A percentile compares a stretch with the other conserved stretches of the same genome.
These are phyloP conservation scores for Reticulascus tulasneorum DNA, from an alignment of 2,329 filamentous ascomycete genomes.

Conservation along the genomic window DNA sequence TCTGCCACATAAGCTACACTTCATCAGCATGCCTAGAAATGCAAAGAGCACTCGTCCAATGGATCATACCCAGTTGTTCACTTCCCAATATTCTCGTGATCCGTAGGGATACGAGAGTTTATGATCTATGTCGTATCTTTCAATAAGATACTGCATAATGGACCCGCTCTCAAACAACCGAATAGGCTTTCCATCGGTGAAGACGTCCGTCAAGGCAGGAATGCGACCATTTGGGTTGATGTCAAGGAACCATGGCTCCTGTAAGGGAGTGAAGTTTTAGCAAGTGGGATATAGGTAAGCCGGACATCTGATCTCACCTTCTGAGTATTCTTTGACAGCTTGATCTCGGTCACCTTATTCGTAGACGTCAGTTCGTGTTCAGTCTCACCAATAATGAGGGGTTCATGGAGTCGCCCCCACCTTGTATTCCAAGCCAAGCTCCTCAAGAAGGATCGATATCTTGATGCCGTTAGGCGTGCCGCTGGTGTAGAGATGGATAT, in stretches of 20 bases:
- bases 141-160: conserved; percentile 80
- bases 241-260: conserved; percentile 76
- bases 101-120: conserved; percentile 76
- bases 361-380: background rate
- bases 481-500: conserved; percentile 78
- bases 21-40: conserved; percentile 5
- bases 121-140: conserved; percentile 75
- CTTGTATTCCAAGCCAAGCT: conserved; percentile 79
- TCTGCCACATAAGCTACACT: conserved; percentile 64
- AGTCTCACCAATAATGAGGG: background rate
- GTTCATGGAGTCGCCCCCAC: conserved; percentile 25
- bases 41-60: background rate
- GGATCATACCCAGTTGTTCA: conserved; percentile 65
- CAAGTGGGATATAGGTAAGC: background rate
- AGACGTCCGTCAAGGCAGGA: conserved; percentile 78
- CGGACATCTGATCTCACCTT: conserved; percentile 7
- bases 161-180: conserved; percentile 78
- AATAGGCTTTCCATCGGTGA: conserved; percentile 68
- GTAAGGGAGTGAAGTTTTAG: background rate
- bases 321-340: conserved; percentile 60
- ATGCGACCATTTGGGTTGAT: conserved; percentile 95
- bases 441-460: conserved; percentile 80
- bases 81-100: conserved; percentile 72
- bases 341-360: conserved; percentile 56
- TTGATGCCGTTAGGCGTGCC: conserved; percentile 90